These are phyloP conservation scores for Selaginella moellendorffii DNA, from an alignment of 75 land plant species.

Conservation along the genomic window DNA sequence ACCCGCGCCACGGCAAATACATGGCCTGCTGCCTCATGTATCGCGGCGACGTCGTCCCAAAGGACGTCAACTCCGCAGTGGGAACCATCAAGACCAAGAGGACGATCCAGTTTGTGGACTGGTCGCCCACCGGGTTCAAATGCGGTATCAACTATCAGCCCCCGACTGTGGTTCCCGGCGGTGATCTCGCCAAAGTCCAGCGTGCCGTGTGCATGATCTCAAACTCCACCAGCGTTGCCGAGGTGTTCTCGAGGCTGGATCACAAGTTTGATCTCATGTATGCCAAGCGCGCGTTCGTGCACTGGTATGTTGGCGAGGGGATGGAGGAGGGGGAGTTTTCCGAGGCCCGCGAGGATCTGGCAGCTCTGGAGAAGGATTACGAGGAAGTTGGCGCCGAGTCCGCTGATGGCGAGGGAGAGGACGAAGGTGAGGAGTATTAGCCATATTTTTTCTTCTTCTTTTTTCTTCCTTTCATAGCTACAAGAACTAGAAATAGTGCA, in stretches of 20 bases:
- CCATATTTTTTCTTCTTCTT: too few species aligned
- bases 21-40: neutral
- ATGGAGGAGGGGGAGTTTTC: conserved; percentile 61
- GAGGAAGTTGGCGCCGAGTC: conserved; percentile 41
- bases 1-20: neutral
- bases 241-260: conserved; percentile 39
- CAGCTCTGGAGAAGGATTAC: conserved; percentile 38
- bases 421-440: conserved; percentile 32
- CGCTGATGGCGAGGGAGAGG: conserved; percentile 32
- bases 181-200: conserved; percentile 34
- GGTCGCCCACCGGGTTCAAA: conserved; percentile 6
- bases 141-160: conserved; percentile 17
- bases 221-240: conserved; percentile 33
- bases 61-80: neutral
- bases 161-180: conserved; percentile 21
- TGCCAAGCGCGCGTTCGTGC: conserved; percentile 58
- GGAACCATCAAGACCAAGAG: neutral
- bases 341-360: conserved; percentile 50
- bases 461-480: neutral
- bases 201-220: conserved; percentile 42
- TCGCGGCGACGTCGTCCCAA: neutral
- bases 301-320: conserved; percentile 68
- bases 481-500: too few species aligned
- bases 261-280: conserved; percentile 54
- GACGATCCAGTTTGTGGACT: neutral